Evolutionary conservation across 2,329 filamentous ascomycete genomes (phyloP).

Genomic region (Scytalidium lignicola): DNA sequence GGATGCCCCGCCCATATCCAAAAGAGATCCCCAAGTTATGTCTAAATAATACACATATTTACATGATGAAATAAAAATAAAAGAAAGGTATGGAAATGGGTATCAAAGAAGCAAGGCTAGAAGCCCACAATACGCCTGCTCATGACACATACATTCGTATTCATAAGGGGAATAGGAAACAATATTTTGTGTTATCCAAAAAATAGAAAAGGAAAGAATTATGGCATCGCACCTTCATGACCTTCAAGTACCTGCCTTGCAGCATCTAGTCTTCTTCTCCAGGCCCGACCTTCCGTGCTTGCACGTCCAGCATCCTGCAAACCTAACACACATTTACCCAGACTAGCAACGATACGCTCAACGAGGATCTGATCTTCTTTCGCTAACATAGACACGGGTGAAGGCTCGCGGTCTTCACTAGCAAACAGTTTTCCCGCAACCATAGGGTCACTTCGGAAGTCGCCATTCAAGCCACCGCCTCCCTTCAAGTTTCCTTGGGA

Average conservation of each 20-base stretch:
- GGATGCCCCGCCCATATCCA: background rate
- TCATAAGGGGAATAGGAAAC: background rate
- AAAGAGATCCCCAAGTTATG: background rate
- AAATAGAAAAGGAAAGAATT: conserved; percentile 6
- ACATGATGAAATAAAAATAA: background rate
- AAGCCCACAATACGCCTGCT: conserved; percentile 8
- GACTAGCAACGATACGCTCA: conserved; percentile 52
- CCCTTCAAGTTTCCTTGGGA: conserved; percentile 7
- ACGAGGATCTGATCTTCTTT: conserved; percentile 55
- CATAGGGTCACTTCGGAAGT: conserved; percentile 3
- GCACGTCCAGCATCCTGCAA: conserved; percentile 49
- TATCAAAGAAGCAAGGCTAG: conserved; percentile 14
- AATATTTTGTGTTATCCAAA: background rate
- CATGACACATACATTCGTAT: background rate
- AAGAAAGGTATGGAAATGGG: conserved; percentile 6
- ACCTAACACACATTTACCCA: conserved; percentile 56
- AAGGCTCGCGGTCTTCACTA: conserved; percentile 13
- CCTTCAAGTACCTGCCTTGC: conserved; percentile 72
- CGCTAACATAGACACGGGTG: conserved; percentile 26
- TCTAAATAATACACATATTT: background rate
- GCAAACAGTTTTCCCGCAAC: conserved; percentile 6
- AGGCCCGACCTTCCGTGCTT: conserved; percentile 55
- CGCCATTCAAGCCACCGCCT: conserved; percentile 8
- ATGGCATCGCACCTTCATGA: conserved; percentile 39
- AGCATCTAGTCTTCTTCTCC: conserved; percentile 67